These are phyloP conservation scores for Linderniella brevidens DNA, from an alignment of 257 asterid species.

Conservation along the genomic window DNA sequence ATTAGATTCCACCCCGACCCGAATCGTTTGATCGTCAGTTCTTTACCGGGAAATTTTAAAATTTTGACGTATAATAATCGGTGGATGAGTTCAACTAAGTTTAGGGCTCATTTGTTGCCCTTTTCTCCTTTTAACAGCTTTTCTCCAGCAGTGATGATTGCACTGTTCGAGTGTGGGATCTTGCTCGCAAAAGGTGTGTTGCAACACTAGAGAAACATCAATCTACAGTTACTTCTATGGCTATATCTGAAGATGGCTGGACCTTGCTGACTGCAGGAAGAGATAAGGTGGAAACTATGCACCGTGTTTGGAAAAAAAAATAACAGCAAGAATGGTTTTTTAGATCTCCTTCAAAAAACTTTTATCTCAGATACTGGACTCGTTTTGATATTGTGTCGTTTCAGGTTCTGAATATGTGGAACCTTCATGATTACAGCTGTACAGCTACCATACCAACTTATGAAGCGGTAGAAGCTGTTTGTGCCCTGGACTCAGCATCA, in stretches of 20 bases:
- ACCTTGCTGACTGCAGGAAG: slow-evolving; percentile 83
- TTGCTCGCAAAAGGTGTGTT: slow-evolving; percentile 53
- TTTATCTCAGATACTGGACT: neutral
- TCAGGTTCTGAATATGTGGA: slow-evolving; percentile 89
- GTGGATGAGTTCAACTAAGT: neutral
- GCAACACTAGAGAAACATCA: slow-evolving; percentile 72
- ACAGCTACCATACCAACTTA: slow-evolving; percentile 58
- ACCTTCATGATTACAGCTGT: slow-evolving; percentile 65
- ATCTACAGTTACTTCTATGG: slow-evolving; percentile 78
- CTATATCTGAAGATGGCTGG: slow-evolving; percentile 83
- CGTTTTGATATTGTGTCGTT: slow-evolving; percentile 7
- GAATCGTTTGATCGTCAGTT: slow-evolving; percentile 54
- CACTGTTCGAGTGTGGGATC: slow-evolving; percentile 70
- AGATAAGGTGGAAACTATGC: slow-evolving; percentile 47
- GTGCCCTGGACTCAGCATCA: slow-evolving; percentile 39
- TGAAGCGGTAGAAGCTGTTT: slow-evolving; percentile 82
- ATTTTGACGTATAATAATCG: neutral
- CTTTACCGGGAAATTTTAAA: slow-evolving; percentile 8
- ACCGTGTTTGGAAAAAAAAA: too few species aligned
- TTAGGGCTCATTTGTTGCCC: slow-evolving; percentile 5
- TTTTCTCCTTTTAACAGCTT: slow-evolving; percentile 32
- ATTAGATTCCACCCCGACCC: slow-evolving; percentile 78
- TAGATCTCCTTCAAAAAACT: too few species aligned
- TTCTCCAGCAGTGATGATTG: slow-evolving; percentile 82
- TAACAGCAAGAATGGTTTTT: neutral